Evolutionary conservation across 2,329 filamentous ascomycete genomes (phyloP).

Genomic region (Pseudogymnoascus sp.): DNA sequence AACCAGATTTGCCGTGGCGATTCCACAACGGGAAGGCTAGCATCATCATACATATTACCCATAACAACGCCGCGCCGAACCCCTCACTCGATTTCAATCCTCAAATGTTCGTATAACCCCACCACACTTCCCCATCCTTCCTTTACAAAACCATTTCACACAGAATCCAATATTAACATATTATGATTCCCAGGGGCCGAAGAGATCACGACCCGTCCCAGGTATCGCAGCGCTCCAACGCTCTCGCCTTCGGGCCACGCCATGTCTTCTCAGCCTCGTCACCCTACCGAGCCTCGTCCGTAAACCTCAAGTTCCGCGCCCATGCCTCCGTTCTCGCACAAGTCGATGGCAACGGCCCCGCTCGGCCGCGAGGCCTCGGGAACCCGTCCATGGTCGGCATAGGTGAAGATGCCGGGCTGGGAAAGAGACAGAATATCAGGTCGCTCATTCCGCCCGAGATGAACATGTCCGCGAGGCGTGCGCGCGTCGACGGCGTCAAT

Average conservation of each 20-base stretch:
- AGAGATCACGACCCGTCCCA: constrained; percentile 14
- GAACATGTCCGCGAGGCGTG: not conserved
- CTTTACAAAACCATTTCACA: not conserved
- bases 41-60: not conserved
- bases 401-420: not conserved
- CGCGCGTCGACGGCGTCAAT: not conserved
- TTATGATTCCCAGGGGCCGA: constrained; percentile 7
- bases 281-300: constrained; percentile 5
- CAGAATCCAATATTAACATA: not conserved
- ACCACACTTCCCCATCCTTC: not conserved
- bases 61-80: not conserved
- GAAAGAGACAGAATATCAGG: constrained; percentile 11
- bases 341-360: constrained; percentile 14
- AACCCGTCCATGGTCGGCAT: not conserved
- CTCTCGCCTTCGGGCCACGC: constrained; percentile 16
- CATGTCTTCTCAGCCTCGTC: constrained; percentile 13
- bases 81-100: not conserved
- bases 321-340: constrained; percentile 12
- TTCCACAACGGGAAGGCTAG: constrained; percentile 4
- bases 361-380: constrained; percentile 11
- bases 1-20: not conserved
- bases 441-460: constrained; percentile 13
- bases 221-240: constrained; percentile 17
- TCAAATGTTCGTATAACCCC: not conserved
- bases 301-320: constrained; percentile 7